phyloP scores from a whole-genome alignment of 139 green algal genomes.

The Deuterostichococcus epilithicus region DNA sequence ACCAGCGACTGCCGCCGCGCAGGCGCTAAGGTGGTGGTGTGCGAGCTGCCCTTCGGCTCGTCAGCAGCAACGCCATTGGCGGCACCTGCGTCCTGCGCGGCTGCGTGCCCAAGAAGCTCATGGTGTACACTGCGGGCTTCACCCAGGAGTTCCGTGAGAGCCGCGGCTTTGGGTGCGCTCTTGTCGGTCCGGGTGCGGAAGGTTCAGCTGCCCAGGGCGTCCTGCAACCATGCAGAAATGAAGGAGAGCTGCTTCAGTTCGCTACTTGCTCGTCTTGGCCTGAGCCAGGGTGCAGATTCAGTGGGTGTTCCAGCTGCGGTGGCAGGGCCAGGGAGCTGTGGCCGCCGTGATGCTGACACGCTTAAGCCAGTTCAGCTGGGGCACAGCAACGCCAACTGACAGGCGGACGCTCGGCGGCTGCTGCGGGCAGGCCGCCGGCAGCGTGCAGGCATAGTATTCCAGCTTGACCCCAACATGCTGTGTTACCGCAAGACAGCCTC shows the following conservation, averaged over 20 bases:
- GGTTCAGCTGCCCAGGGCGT: no score
- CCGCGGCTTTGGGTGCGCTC: constrained; percentile 63
- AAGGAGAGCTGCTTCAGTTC: neutral
- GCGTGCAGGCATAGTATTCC: no score
- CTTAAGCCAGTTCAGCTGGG: no score
- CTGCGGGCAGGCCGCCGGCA: no score
- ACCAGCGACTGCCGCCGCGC: constrained; percentile 6
- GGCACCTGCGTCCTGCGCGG: constrained; percentile 80
- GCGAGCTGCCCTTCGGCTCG: constrained; percentile 71
- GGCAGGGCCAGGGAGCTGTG: no score
- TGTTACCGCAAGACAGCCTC: no score
- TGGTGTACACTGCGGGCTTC: constrained; percentile 47
- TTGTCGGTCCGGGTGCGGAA: neutral
- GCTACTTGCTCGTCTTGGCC: neutral
- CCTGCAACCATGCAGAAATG: neutral
- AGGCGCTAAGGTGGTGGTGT: constrained; percentile 76
- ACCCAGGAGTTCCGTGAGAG: constrained; percentile 39
- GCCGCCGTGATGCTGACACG: no score
- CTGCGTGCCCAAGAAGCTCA: constrained; percentile 76
- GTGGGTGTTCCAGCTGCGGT: no score
- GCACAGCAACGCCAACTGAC: no score
- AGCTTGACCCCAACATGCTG: no score
- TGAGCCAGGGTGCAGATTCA: no score
- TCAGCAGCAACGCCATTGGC: constrained; percentile 57
- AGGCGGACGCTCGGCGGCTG: no score